Evolutionary conservation across 78 protist genomes (phyloP), one percentile per base, ranked within the genome.

Genomic region (Protostelium mycophagum): DNA sequence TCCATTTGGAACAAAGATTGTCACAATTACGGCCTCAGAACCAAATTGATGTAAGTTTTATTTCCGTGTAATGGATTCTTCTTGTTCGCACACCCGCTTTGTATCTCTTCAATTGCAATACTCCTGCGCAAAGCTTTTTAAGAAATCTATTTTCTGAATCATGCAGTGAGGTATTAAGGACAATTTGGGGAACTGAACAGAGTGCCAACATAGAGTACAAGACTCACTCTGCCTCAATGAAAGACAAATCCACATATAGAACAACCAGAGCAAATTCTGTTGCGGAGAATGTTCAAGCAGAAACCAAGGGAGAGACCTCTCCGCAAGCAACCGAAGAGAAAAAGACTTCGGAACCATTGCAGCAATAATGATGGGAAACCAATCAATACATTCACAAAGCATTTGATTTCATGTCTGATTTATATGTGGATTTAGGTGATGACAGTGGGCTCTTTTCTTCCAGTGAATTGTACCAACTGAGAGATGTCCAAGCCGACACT

Each of bases 401-500:
- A n/a, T n/a, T n/a, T n/a, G n/a, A n/a, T n/a, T 83, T 83, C 29
- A 29, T 83, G 29, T 86, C 38, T 86, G 29, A 31, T 88, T 1
- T 88, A n/a, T 84, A 29, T 90, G 29, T 38, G 37, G 34, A 1
- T 92, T 90, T 94, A 97, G 34, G 99, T 97, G 91, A 97, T 97
- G 83, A 97, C 98, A 39, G 95, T 94, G 63, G 99, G 99, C 89
- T 85, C 92, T 1, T 39, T 88, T 90, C 97, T 92, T 35, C 97
- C 97, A 31, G 98, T 97, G 91, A 90, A 86, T 86, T 90, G 88
- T 36, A 38, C 35, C 31, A 98, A 87, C 38, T 93, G 35, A 28
- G 97, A 51, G 28, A 90, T 0, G n/a, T 84, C 34, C 29, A 94
- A 93, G 0, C 94, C 97, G n/a, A 92, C 28, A 5, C 37, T 63